Conservation (phyloP, 2,329 filamentous ascomycete genomes). For the Talaromyces sp. region DNA sequence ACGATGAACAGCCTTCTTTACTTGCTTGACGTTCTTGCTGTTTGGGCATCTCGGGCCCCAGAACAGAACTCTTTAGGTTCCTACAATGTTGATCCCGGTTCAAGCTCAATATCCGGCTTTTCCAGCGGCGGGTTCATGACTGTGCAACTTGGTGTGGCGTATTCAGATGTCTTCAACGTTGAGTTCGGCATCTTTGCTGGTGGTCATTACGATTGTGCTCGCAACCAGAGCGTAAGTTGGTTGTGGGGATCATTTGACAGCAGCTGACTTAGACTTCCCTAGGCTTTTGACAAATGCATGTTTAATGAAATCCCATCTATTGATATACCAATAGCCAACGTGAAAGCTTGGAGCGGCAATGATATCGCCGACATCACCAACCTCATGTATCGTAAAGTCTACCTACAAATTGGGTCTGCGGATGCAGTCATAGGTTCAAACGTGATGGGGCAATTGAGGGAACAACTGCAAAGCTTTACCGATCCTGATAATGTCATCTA, state of each 20-base stretch:
- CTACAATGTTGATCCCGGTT: constrained; percentile 19
- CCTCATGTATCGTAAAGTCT: constrained; percentile 18
- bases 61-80: neutral
- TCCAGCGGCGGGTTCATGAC: constrained; percentile 23
- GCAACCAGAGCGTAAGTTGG: constrained; percentile 4
- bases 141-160: constrained; percentile 22
- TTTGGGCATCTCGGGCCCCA: too few relatives aligned
- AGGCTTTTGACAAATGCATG: constrained; percentile 19
- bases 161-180: constrained; percentile 19
- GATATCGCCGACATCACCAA: constrained; percentile 18
- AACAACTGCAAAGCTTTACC: constrained; percentile 17
- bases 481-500: constrained; percentile 11
- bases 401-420: constrained; percentile 18
- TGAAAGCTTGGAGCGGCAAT: constrained; percentile 21
- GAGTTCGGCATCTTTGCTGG: constrained; percentile 23
- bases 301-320: constrained; percentile 20
- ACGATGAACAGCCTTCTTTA: neutral
- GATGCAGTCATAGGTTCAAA: constrained; percentile 20
- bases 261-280: neutral
- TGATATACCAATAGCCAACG: constrained; percentile 19
- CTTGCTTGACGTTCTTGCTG: neutral
- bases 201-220: constrained; percentile 22
- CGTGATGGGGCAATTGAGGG: constrained; percentile 20
- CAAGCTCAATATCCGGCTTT: constrained; percentile 20
- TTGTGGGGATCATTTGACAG: too few relatives aligned